Evolutionary conservation across 208 protist genomes (phyloP).

Genomic region (Wallacemonas sp.): DNA sequence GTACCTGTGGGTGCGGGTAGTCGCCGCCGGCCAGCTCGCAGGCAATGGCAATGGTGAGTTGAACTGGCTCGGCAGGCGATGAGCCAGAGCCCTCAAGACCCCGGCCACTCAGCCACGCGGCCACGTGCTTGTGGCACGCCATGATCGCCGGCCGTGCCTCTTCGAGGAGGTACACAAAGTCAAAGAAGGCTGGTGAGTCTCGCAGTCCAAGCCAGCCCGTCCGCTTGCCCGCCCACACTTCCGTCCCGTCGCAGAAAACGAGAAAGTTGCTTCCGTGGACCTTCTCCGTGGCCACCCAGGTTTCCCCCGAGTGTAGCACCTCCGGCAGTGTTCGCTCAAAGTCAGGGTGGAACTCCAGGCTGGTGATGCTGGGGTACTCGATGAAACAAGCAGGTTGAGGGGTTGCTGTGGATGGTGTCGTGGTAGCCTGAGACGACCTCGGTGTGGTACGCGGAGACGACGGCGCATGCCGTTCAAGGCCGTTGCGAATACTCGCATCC

Average conservation of each 20-base stretch:
- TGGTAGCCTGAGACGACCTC: background rate
- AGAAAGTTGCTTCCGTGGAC: constrained; percentile 34
- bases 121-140: background rate
- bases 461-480: background rate
- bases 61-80: background rate
- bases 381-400: background rate
- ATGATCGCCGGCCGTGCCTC: constrained; percentile 3
- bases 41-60: background rate
- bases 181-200: constrained; percentile 21
- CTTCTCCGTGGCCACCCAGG: constrained; percentile 36
- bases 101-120: background rate
- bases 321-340: constrained; percentile 4
- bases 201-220: constrained; percentile 8
- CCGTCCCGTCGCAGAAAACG: constrained; percentile 13
- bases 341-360: constrained; percentile 2
- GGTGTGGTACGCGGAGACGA: background rate
- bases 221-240: constrained; percentile 22
- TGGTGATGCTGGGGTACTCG: constrained; percentile 27
- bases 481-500: constrained; percentile 3
- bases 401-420: no score
- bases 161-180: constrained; percentile 12
- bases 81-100: no score
- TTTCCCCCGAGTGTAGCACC: background rate
- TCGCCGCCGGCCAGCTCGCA: constrained; percentile 29
- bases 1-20: constrained; percentile 26